Evolutionary conservation across 768 basidiomycete species (phyloP), one percentile per base, ranked within the genome.

Genomic region (Cytidiella melzeri): DNA sequence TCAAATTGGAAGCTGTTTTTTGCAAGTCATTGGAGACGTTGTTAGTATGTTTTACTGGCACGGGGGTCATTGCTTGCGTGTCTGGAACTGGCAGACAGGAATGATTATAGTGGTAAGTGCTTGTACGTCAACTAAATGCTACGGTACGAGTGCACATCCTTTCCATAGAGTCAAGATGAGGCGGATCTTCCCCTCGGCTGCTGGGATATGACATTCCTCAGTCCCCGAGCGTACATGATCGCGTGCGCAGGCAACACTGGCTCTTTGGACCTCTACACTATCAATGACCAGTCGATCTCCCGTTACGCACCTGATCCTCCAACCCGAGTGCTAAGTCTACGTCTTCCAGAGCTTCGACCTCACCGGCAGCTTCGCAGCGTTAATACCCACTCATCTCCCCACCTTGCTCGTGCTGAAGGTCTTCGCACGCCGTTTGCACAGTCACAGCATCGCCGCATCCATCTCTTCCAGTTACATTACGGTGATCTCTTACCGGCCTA

Each of bases 81-180:
- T 75, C 5, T 81, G 77, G 77, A 74, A 79, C 45, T 82, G 81
- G 80, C 69, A 60, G 49, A 71, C 65, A 0, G 76, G 74, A 0
- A 52, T 58, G 10, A 10, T 64, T 9, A 54, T 78, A 37, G 66
- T 73, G 42, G 80, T 80, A 55, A 36, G 74, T 67, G 15, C 30
- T 34, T 7, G 30, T n/a, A n/a, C n/a, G n/a, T n/a, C n/a, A n/a
- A n/a, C n/a, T n/a, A n/a, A n/a, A n/a, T n/a, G n/a, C n/a, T n/a
- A n/a, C n/a, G n/a, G n/a, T n/a, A n/a, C n/a, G n/a, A n/a, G n/a
- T n/a, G n/a, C n/a, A n/a, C n/a, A n/a, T n/a, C n/a, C n/a, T n/a
- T n/a, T n/a, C n/a, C n/a, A n/a, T n/a, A n/a, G n/a, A n/a, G n/a
- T n/a, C n/a, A n/a, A n/a, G n/a, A n/a, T n/a, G n/a, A n/a, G n/a